Base-by-base conservation (phyloP, 2,329 filamentous ascomycete species). In the Volutella citrinella region DNA sequence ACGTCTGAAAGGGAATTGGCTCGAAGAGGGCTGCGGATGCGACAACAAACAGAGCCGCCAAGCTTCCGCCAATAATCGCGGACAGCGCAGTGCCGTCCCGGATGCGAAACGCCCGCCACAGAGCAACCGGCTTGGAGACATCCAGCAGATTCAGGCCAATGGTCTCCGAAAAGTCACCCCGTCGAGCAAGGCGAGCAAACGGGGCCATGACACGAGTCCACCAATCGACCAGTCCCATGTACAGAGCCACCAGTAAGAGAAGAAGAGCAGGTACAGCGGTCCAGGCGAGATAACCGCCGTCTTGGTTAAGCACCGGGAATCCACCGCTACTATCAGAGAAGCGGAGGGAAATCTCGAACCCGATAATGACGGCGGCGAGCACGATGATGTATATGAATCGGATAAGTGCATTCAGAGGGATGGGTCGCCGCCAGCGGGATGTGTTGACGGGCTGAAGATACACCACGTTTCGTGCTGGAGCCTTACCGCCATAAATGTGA, bases 281-380 rank as follows among this genome's bases (percentile, higher is more conserved):
- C 62, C 63, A 66, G 3, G 60, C 33, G 15, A 64, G 38, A 30
- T 65, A 59, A 5, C 48, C 33, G 14, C 52, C 48, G 17, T 54
- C 49, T 6, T 55, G 44, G 2, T 33, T 40, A 14, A 62, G 51
- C 4, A 55, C 55, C 0, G 43, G 48, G 4, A 67, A 37, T 0
- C 64, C 63, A 12, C 52, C 36, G 7, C 52, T 45, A 3, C 41
- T 34, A 4, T 50, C 33, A 1, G 64, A 66, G 1, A 46, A 27
- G 4, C 57, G 52, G 5, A 66, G 34, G 2, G 58, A 51, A 3
- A 61, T 39, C 27, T 66, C 63, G 5, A 66, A 50, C 0, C 46
- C 54, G 12, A 59, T 51, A 9, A 65, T 59, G 3, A 65, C 39
- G 10, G 42, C 54, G 2, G 49, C 42, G 6, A 63, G 32, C 3